A percentile compares a stretch with the other conserved stretches of the same genome.
Evolutionary conservation across 2,329 filamentous ascomycete genomes (phyloP).

Genomic region (Tolypocladium nubicola): DNA sequence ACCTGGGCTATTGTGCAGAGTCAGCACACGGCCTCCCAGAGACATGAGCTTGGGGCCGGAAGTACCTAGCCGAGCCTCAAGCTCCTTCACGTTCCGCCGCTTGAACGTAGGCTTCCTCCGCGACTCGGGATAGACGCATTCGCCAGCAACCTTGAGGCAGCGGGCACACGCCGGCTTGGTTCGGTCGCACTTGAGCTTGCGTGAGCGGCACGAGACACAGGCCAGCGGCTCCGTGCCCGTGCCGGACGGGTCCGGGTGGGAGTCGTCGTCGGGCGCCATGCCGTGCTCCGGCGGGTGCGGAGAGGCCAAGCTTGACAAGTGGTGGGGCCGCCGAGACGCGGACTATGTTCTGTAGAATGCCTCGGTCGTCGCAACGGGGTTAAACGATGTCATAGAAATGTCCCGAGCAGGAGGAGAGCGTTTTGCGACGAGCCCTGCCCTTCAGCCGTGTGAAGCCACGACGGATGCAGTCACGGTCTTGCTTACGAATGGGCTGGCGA

Average conservation of each 20-base stretch:
- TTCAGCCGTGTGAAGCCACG: not conserved
- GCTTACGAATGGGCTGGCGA: not conserved
- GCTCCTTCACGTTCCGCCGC: constrained; percentile 78
- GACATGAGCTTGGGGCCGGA: not conserved
- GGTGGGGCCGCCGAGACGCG: not conserved
- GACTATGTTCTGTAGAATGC: not conserved
- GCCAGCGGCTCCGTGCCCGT: constrained; percentile 46
- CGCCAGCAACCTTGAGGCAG: constrained; percentile 62
- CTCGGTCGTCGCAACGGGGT: not conserved
- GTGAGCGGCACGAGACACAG: constrained; percentile 71
- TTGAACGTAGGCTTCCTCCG: constrained; percentile 82
- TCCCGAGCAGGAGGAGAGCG: not conserved
- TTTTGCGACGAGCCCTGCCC: not conserved
- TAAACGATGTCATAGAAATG: not conserved
- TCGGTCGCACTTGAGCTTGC: constrained; percentile 84
- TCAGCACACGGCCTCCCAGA: not conserved
- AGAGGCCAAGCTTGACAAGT: not conserved
- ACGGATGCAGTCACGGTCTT: not conserved
- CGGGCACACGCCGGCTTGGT: constrained; percentile 69
- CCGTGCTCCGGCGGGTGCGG: not conserved
- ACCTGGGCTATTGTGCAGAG: constrained; percentile 54
- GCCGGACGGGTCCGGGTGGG: not conserved
- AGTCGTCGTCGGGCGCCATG: not conserved
- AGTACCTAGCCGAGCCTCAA: constrained; percentile 78
- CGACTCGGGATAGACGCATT: constrained; percentile 83